These are phyloP conservation scores for Hypoxylon perforatum DNA, from an alignment of 495 filamentous ascomycete genomes.

Conservation along the genomic window DNA sequence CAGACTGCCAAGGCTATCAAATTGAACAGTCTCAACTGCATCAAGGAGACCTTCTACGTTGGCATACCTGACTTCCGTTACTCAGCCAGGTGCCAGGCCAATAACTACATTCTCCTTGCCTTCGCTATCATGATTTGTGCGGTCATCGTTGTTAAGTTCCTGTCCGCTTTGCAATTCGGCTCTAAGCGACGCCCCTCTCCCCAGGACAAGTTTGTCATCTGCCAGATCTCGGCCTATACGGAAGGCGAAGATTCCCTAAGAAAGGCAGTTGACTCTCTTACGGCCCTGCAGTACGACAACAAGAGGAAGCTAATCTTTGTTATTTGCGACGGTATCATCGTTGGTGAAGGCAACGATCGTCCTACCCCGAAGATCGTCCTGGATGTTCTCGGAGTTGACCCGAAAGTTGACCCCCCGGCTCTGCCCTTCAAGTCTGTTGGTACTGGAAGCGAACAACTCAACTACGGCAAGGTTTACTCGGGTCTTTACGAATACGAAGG, in stretches of 20 bases:
- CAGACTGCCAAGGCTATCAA: slow-evolving; percentile 53
- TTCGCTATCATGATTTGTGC: slow-evolving; percentile 84
- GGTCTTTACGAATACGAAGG: slow-evolving; percentile 98
- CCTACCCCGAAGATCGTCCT: slow-evolving; percentile 97
- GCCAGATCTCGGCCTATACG: slow-evolving; percentile 96
- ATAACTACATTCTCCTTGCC: slow-evolving; percentile 89
- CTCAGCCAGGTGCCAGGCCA: slow-evolving; percentile 79
- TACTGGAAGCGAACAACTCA: slow-evolving; percentile 89
- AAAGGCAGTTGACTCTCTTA: slow-evolving; percentile 93
- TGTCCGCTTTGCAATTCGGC: slow-evolving; percentile 93
- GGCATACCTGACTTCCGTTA: slow-evolving; percentile 88
- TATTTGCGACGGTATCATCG: slow-evolving; percentile 95
- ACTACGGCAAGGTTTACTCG: slow-evolving; percentile 98
- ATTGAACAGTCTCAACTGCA: slow-evolving; percentile 74
- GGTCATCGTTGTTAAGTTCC: slow-evolving; percentile 88
- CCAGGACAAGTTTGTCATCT: slow-evolving; percentile 99
- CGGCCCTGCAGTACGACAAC: slow-evolving; percentile 95
- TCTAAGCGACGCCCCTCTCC: slow-evolving; percentile 88
- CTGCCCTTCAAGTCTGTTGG: slow-evolving; percentile 93
- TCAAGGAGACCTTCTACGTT: slow-evolving; percentile 84
- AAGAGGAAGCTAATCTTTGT: slow-evolving; percentile 95
- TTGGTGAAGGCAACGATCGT: slow-evolving; percentile 94
- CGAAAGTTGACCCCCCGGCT: slow-evolving; percentile 94
- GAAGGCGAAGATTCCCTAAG: slow-evolving; percentile 95
- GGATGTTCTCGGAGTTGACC: slow-evolving; percentile 96